A percentile compares a stretch with the other conserved stretches of the same genome.
Evolutionary conservation across 2,329 filamentous ascomycete species (phyloP).

Genomic region (Hirsutella minnesotensis): DNA sequence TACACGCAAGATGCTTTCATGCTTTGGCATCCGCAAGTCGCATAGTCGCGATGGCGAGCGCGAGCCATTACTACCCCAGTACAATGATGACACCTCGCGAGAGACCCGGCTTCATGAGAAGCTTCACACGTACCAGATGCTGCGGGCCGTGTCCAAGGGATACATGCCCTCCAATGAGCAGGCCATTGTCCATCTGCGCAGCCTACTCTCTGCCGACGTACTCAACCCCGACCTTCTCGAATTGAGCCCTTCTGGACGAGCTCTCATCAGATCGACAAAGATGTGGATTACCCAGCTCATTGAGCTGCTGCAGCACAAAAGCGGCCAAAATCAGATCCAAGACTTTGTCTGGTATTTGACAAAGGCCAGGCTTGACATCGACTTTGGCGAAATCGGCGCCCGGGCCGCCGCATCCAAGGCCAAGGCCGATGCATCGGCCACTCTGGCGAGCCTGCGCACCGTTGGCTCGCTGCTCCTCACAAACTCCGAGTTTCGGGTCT

Average conservation of each 20-base stretch:
- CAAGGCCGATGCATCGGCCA: slow-evolving; percentile 20
- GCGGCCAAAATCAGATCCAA: slow-evolving; percentile 73
- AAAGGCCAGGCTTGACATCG: slow-evolving; percentile 49
- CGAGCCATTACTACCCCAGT: slow-evolving; percentile 70
- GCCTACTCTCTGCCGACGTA: slow-evolving; percentile 66
- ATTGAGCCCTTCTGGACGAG: slow-evolving; percentile 65
- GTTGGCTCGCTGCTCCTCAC: slow-evolving; percentile 76
- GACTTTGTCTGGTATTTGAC: slow-evolving; percentile 80
- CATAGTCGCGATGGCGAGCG: slow-evolving; percentile 41
- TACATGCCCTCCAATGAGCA: slow-evolving; percentile 92
- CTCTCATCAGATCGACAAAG: slow-evolving; percentile 59
- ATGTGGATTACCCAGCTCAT: slow-evolving; percentile 71
- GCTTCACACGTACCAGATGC: slow-evolving; percentile 87
- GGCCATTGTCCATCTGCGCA: slow-evolving; percentile 64
- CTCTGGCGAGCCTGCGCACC: slow-evolving; percentile 72
- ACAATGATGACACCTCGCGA: slow-evolving; percentile 67
- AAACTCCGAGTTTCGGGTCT: slow-evolving; percentile 81
- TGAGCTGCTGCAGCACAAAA: slow-evolving; percentile 72
- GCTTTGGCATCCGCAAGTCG: slow-evolving; percentile 46
- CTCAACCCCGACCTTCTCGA: slow-evolving; percentile 59
- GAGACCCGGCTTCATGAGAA: slow-evolving; percentile 76
- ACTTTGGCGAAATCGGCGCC: slow-evolving; percentile 16
- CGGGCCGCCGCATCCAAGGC: slow-evolving; percentile 17
- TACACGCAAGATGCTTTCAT: slow-evolving; percentile 41
- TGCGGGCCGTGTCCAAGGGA: slow-evolving; percentile 67